Evolutionary conservation across 148 eudicot species (phyloP), one percentile per base, ranked within the genome.

Genomic region (Pouteria glomerata): DNA sequence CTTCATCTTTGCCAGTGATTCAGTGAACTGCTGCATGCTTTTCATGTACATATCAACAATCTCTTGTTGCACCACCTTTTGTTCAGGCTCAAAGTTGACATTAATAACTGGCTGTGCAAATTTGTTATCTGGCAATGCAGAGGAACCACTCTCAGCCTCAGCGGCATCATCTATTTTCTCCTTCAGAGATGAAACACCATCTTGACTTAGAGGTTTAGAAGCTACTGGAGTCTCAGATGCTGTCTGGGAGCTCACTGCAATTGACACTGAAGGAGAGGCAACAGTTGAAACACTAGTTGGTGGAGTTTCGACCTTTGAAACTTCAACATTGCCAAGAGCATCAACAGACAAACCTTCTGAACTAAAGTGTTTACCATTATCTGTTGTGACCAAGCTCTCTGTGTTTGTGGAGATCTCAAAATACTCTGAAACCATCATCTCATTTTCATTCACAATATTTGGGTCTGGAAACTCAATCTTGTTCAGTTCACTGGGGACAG

Each of bases 21-120:
- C 72, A 1, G 78, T 79, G 77, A 79, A 79, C 26, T 79, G 69
- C 69, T 79, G 78, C 82, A 79, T 79, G 70, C 82, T 79, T 59
- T 74, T 79, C 82, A 74, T 74, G 62, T 79, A 79, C 78, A 79
- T 71, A 16, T 71, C 82, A 11, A 79, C 75, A 29, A 74, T 64
- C 53, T 79, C 82, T 74, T 74, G 72, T 27, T 74, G 75, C 44
- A 71, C 72, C 37, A 79, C 62, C 39, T 74, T 50, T 41, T 59
- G 37, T 66, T 74, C 74, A 3, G 75, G 57, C 70, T 63, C 73
- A 29, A 33, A 2, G 3, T 57, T 65, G 26, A 74, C 29, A 21
- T 26, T 66, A 11, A 57, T 62, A 26, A 68, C 66, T 1, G 58
- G 47, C 44, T 57, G 61, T 35, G 44, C 44, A 33, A 26, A 6